These are phyloP conservation scores for Tricholoma saponaceum DNA, from an alignment of 768 basidiomycete species.

Conservation along the genomic window DNA sequence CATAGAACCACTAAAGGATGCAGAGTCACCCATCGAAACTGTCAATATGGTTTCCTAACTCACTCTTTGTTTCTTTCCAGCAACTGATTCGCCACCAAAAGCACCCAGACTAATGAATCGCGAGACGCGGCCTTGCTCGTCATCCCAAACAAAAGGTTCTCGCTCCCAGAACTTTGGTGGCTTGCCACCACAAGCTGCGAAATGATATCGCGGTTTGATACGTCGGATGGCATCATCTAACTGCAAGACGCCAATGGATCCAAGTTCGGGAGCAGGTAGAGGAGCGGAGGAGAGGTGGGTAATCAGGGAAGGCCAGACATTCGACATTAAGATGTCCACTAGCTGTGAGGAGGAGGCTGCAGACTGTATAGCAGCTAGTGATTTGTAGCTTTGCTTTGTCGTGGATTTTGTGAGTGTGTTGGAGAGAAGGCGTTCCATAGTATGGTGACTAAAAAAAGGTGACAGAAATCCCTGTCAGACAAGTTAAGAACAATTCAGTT, in stretches of 20 bases:
- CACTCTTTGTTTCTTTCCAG: constrained; percentile 83
- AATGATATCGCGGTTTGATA: constrained; percentile 84
- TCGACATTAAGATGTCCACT: constrained; percentile 78
- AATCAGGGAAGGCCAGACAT: constrained; percentile 70
- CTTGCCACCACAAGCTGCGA: constrained; percentile 62
- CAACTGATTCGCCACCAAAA: constrained; percentile 63
- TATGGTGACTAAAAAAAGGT: constrained; percentile 68
- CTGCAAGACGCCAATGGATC: constrained; percentile 45
- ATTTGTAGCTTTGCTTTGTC: constrained; percentile 47
- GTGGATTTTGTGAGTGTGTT: constrained; percentile 59
- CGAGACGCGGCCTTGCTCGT: constrained; percentile 60
- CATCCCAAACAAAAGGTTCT: constrained; percentile 86
- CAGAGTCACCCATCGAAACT: background rate
- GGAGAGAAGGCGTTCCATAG: constrained; percentile 66
- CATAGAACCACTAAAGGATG: constrained; percentile 87
- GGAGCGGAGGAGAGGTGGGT: constrained; percentile 55
- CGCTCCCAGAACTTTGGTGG: constrained; percentile 90
- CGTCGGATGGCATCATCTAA: constrained; percentile 61
- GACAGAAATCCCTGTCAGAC: constrained; percentile 65
- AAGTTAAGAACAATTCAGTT: constrained; percentile 4
- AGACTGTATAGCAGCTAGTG: constrained; percentile 66
- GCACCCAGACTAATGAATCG: constrained; percentile 85
- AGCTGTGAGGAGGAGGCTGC: constrained; percentile 57
- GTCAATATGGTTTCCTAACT: constrained; percentile 20
- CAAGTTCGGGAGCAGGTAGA: constrained; percentile 43